These are phyloP conservation scores for Globisporangium alternatum DNA, from an alignment of 352 stramenopile species.

Conservation along the genomic window DNA sequence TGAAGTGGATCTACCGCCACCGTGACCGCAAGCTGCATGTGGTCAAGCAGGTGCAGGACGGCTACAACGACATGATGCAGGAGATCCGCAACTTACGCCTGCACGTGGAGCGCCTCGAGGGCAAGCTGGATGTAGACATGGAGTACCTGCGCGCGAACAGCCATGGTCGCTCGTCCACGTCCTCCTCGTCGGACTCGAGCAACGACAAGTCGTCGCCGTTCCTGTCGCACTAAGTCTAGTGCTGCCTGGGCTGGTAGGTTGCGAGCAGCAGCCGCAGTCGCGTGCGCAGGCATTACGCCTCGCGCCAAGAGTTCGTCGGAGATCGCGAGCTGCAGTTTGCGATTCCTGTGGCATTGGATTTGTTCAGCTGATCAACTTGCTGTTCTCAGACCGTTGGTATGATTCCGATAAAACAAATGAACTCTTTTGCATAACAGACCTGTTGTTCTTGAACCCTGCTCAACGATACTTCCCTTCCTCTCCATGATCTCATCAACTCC, in stretches of 20 bases:
- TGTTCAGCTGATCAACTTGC: neutral
- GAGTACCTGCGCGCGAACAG: constrained; percentile 36
- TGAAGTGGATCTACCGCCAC: constrained; percentile 63
- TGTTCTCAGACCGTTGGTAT: neutral
- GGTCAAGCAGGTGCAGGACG: constrained; percentile 36
- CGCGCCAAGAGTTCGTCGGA: neutral
- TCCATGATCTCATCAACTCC: too few relatives aligned
- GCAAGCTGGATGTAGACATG: constrained; percentile 49
- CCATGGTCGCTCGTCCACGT: constrained; percentile 51
- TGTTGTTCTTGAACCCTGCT: too few relatives aligned
- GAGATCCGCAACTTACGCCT: constrained; percentile 59
- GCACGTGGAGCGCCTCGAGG: constrained; percentile 61
- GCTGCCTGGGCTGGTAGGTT: too few relatives aligned
- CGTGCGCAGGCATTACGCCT: neutral
- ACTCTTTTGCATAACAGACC: neutral
- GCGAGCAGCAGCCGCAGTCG: too few relatives aligned
- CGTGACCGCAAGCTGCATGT: constrained; percentile 45
- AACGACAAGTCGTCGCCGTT: constrained; percentile 26
- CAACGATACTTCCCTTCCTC: too few relatives aligned
- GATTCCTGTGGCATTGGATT: too few relatives aligned
- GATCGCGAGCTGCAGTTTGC: neutral
- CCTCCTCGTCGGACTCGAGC: constrained; percentile 42
- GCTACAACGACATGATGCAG: constrained; percentile 40
- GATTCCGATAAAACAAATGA: neutral
- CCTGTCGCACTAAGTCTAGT: constrained; percentile 4